These are phyloP conservation scores for Gaultheria prostrata DNA, from an alignment of 148 eudicot genomes.

Conservation along the genomic window DNA sequence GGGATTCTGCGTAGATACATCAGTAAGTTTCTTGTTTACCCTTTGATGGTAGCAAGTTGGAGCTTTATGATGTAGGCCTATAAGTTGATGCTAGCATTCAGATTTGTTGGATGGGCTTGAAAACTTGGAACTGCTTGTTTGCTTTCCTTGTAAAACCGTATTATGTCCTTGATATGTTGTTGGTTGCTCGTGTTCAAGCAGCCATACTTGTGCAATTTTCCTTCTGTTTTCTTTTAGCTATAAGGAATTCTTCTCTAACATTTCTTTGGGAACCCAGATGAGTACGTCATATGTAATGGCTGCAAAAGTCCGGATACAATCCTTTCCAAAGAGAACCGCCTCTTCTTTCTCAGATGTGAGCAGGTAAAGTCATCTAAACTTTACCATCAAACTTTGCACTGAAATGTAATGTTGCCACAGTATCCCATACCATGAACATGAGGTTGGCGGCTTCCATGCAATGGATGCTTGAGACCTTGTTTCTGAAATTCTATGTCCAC, in stretches of 20 bases:
- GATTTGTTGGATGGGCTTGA: not conserved
- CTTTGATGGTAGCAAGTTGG: not conserved
- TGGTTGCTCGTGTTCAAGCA: not conserved
- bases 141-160: not conserved
- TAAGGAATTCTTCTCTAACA: not conserved
- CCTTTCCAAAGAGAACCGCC: slow-evolving; percentile 35
- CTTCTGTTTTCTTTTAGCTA: not conserved
- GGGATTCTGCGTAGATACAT: slow-evolving; percentile 45
- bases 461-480: not conserved
- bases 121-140: not conserved
- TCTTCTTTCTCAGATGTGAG: slow-evolving; percentile 40
- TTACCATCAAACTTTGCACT: not conserved
- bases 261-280: slow-evolving; percentile 34
- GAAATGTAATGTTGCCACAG: not conserved
- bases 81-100: not conserved
- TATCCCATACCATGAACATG: not conserved
- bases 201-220: not conserved
- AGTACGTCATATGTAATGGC: slow-evolving; percentile 48
- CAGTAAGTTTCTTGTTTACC: slow-evolving; percentile 31
- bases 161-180: not conserved
- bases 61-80: not conserved
- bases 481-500: not conserved
- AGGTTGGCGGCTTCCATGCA: not conserved
- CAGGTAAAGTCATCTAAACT: slow-evolving; percentile 26
- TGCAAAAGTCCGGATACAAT: slow-evolving; percentile 56